Conservation (phyloP, 805 yeast species). For the Candida germanica region DNA sequence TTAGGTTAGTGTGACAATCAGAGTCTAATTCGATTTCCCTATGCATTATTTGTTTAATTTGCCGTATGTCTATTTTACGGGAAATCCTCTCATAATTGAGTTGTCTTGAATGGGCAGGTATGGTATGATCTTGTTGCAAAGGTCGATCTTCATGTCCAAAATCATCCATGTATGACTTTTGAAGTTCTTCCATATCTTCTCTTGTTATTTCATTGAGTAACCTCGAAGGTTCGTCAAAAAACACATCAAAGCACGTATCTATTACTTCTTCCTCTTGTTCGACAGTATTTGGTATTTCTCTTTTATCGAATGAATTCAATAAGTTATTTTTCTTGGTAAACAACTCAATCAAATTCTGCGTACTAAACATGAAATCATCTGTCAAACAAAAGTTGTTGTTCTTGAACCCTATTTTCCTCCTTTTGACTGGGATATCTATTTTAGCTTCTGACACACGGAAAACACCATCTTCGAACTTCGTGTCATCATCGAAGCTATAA, state of each 20-base stretch:
- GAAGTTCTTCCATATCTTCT: conserved; percentile 3
- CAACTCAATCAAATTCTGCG: neutral
- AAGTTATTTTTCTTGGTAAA: neutral
- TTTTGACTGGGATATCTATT: neutral
- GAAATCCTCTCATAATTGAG: conserved; percentile 2
- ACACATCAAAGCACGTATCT: too few species aligned
- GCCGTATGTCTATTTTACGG: neutral
- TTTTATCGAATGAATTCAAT: neutral
- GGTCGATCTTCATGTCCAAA: too few species aligned
- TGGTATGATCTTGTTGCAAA: neutral
- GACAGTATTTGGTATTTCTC: neutral
- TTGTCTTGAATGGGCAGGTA: neutral
- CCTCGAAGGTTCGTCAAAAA: conserved; percentile 2
- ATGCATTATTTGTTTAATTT: conserved; percentile 1
- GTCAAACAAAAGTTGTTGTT: conserved; percentile 1
- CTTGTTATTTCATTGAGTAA: conserved; percentile 1
- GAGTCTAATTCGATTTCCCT: too few species aligned
- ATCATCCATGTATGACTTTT: conserved; percentile 2
- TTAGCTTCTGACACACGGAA: conserved; percentile 1
- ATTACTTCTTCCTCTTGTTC: neutral
- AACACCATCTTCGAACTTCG: conserved; percentile 1
- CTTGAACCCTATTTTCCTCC: neutral
- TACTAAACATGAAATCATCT: neutral
- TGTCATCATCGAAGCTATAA: neutral
- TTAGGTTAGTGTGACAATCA: too few species aligned